These are phyloP conservation scores for Exophiala aquamarina DNA, from an alignment of 2,329 filamentous ascomycete species.

Conservation along the genomic window DNA sequence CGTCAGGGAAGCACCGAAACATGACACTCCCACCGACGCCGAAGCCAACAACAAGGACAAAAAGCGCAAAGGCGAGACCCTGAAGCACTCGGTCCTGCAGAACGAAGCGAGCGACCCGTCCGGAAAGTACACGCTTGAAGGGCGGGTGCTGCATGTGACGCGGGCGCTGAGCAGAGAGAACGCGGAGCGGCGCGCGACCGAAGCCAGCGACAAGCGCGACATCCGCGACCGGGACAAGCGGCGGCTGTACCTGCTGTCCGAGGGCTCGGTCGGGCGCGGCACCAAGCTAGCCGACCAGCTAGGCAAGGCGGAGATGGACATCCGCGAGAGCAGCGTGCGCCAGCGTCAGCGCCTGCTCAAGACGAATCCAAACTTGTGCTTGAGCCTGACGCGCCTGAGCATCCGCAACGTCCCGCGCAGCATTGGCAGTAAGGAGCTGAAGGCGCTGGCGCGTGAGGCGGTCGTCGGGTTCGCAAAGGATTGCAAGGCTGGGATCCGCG, in stretches of 20 bases:
- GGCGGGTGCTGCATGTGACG: constrained; percentile 79
- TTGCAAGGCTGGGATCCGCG: constrained; percentile 73
- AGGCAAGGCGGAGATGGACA: constrained; percentile 74
- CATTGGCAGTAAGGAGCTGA: constrained; percentile 82
- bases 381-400: constrained; percentile 86
- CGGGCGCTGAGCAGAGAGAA: constrained; percentile 82
- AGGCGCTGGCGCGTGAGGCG: constrained; percentile 86
- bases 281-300: constrained; percentile 76
- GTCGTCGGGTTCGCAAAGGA: constrained; percentile 92
- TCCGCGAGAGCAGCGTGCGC: constrained; percentile 81
- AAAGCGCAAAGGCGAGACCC: constrained; percentile 40
- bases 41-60: constrained; percentile 40
- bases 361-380: constrained; percentile 81
- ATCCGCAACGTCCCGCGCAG: constrained; percentile 86
- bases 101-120: constrained; percentile 78
- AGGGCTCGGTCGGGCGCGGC: constrained; percentile 77
- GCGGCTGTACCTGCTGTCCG: constrained; percentile 79
- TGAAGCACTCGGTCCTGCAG: constrained; percentile 81
- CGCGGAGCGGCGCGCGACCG: constrained; percentile 72
- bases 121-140: constrained; percentile 86
- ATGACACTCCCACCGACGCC: constrained; percentile 39
- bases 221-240: constrained; percentile 79
- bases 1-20: constrained; percentile 70
- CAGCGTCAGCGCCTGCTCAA: constrained; percentile 91
- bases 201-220: constrained; percentile 62